phyloP scores from a whole-genome alignment of 345 rosid species.

The Euphorbia peplus region DNA sequence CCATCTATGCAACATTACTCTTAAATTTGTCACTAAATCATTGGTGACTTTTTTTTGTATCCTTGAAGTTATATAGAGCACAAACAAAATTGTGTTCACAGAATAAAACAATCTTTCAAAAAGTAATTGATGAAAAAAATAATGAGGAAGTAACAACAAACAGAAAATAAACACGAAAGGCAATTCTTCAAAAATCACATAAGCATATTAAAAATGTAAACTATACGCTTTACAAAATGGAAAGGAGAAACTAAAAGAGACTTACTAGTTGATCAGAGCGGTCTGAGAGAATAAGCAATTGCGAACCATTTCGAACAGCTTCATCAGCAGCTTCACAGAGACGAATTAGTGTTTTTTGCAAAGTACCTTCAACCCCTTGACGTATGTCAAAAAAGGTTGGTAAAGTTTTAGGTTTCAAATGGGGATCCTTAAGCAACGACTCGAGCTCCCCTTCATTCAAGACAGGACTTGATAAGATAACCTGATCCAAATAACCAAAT shows the following conservation, averaged over 20 bases:
- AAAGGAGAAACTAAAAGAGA: slow-evolving; percentile 3
- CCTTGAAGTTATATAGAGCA: neutral
- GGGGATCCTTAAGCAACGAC: slow-evolving; percentile 63
- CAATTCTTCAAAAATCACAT: neutral
- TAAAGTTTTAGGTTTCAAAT: slow-evolving; percentile 62
- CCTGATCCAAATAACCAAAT: slow-evolving; percentile 41
- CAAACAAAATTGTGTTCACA: neutral
- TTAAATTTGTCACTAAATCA: neutral
- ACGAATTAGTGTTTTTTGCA: slow-evolving; percentile 57
- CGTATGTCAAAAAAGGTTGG: slow-evolving; percentile 81
- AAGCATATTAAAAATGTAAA: neutral
- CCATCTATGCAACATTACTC: neutral
- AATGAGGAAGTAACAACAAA: neutral
- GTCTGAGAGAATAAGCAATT: slow-evolving; percentile 89
- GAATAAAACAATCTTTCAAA: neutral
- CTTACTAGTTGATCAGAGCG: slow-evolving; percentile 70
- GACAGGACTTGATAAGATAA: slow-evolving; percentile 78
- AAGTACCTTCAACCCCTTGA: slow-evolving; percentile 88
- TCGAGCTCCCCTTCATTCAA: slow-evolving; percentile 89
- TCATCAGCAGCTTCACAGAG: slow-evolving; percentile 99
- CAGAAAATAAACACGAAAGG: neutral
- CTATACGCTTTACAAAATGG: neutral
- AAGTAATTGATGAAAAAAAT: slow-evolving; percentile 1
- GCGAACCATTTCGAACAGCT: slow-evolving; percentile 94
- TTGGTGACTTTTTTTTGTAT: neutral